Evolutionary conservation across 805 yeast genomes (phyloP), one percentile per base, ranked within the genome.

Genomic region (Teunomyces panamensis): DNA sequence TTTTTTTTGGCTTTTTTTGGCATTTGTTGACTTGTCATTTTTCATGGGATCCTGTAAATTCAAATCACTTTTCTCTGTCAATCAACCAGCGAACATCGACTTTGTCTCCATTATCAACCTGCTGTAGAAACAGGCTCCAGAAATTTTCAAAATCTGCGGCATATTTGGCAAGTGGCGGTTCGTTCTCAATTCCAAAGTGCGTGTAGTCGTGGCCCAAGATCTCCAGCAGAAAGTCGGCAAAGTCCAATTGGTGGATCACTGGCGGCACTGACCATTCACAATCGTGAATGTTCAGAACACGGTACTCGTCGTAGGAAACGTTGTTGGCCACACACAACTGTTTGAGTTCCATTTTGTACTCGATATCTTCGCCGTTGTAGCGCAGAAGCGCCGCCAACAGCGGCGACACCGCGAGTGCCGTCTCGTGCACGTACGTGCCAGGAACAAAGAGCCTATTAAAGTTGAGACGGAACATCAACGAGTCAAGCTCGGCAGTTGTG

Each of bases 201-300:
- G 9, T 1, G 14, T 24, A 24, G 27, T 30, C 36, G 32, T 34
- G 36, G 17, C 9, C 20, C 32, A 43, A 30, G 13, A 27, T 30
- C 30, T 28, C 36, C 58, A 55, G 58, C 39, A 33, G 26, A 36
- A 39, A 55, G 42, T 53, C 54, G 11, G 29, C 11, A 39, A 49
- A 55, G 39, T 55, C 58, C 13, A 46, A 33, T 32, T 53, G 54
- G 39, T 53, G 50, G 32, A 55, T 53, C n/a, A 37, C 41, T 10
- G 41, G 41, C 4, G 41, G 17, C 42, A 30, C 42, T 27, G 20
- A 37, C 45, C 41, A 37, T 11, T 26, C 30, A 27, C 35, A 10
- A 27, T 26, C 41, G 41, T 26, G 11, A 3, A 37, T 9, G 7
- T n/a, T 5, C 41, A 37, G 28, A 9, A 26, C n/a, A 9, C 51